Evolutionary conservation across 2,329 filamentous ascomycete species (phyloP).

Genomic region (Pseudogymnoascus sp.): DNA sequence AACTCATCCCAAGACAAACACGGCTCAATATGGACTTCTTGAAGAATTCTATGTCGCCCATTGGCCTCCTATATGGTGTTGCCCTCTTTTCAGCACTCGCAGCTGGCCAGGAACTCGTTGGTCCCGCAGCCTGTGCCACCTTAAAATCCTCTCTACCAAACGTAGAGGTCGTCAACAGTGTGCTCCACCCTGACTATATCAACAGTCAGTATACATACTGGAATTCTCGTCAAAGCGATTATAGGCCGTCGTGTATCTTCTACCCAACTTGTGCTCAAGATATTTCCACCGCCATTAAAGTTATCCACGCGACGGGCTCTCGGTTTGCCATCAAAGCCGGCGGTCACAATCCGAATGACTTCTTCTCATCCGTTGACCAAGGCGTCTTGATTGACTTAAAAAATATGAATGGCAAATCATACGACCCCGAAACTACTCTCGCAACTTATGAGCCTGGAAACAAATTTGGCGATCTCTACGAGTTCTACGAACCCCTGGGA

Average conservation of each 20-base stretch:
- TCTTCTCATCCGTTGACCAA: neutral
- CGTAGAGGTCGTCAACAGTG: neutral
- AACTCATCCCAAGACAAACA: neutral
- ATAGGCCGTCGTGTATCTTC: conserved; percentile 19
- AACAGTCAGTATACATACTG: conserved; percentile 8
- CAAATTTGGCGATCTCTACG: neutral
- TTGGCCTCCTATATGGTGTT: neutral
- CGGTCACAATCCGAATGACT: conserved; percentile 24
- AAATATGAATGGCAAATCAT: neutral
- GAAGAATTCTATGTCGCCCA: neutral
- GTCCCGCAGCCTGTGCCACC: neutral
- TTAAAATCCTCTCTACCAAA: neutral
- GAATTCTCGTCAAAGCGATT: conserved; percentile 16
- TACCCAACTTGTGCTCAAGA: conserved; percentile 15
- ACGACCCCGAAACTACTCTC: conserved; percentile 12
- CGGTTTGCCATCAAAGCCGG: conserved; percentile 32
- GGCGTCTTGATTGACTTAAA: conserved; percentile 2
- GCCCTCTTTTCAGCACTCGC: neutral
- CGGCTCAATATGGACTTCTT: neutral
- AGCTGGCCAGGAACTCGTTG: neutral
- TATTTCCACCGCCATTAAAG: conserved; percentile 17
- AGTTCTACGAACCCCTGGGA: neutral
- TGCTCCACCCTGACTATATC: neutral
- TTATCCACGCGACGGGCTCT: neutral
- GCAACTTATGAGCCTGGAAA: conserved; percentile 28